These are phyloP conservation scores for Cladophialophora chaetospira DNA, from an alignment of 2,329 filamentous ascomycete species.

Conservation along the genomic window DNA sequence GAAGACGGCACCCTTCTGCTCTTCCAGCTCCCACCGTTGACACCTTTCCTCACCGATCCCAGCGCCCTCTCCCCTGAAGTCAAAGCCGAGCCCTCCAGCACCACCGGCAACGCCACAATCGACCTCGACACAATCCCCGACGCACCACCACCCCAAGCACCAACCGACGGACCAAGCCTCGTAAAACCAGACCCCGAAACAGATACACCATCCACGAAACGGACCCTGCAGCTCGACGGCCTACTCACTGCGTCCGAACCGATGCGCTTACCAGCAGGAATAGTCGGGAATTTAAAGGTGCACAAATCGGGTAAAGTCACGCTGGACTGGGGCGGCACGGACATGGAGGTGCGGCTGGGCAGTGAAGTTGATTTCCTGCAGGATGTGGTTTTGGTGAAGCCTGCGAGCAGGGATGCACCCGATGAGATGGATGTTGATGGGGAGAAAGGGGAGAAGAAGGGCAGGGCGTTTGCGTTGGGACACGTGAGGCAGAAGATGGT, in stretches of 20 bases:
- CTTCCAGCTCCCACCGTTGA: constrained; percentile 65
- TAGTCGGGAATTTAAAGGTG: constrained; percentile 63
- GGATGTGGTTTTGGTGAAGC: constrained; percentile 53
- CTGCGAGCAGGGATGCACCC: background rate
- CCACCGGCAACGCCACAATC: constrained; percentile 22
- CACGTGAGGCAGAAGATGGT: constrained; percentile 67
- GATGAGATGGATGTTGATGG: constrained; percentile 4
- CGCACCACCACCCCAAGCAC: constrained; percentile 1
- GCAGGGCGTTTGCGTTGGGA: constrained; percentile 57
- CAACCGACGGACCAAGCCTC: constrained; percentile 2
- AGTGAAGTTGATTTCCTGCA: constrained; percentile 61
- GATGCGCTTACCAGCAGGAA: constrained; percentile 52
- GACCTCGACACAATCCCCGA: constrained; percentile 9
- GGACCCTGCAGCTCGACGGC: constrained; percentile 27
- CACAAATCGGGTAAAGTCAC: constrained; percentile 64
- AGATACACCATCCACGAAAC: background rate
- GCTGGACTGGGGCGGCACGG: constrained; percentile 64
- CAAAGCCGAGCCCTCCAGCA: constrained; percentile 37
- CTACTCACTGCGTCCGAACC: constrained; percentile 45
- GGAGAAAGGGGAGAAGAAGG: constrained; percentile 22
- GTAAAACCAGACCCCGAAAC: constrained; percentile 9
- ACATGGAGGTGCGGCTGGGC: constrained; percentile 59
- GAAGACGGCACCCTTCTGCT: constrained; percentile 61
- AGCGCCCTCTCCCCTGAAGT: constrained; percentile 23
- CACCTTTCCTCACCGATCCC: constrained; percentile 57